Evolutionary conservation across 805 yeast genomes (phyloP).

Genomic region (Blastobotrys muscicola): DNA sequence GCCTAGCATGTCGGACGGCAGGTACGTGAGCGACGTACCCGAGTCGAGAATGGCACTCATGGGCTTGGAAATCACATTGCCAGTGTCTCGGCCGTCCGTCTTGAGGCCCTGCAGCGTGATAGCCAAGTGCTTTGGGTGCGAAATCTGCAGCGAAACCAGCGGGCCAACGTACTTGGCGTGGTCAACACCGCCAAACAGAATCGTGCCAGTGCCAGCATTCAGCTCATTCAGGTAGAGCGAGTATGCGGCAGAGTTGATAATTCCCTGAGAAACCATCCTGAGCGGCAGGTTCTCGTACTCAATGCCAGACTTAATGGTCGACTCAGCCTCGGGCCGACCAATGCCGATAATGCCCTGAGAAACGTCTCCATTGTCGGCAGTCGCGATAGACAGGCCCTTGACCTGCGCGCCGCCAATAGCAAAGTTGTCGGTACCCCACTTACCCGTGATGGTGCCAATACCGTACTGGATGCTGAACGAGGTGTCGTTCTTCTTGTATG

Average conservation of each 20-base stretch:
- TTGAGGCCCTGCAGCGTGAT: slow-evolving; percentile 21
- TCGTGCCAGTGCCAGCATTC: slow-evolving; percentile 36
- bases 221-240: slow-evolving; percentile 50
- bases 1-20: slow-evolving; percentile 31
- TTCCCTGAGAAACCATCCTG: slow-evolving; percentile 48
- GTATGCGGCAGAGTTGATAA: slow-evolving; percentile 49
- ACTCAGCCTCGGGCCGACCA: slow-evolving; percentile 48
- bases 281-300: slow-evolving; percentile 58
- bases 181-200: slow-evolving; percentile 51
- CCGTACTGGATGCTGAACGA: slow-evolving; percentile 33
- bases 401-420: slow-evolving; percentile 44
- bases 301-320: slow-evolving; percentile 16
- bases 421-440: slow-evolving; percentile 59
- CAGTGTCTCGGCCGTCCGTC: slow-evolving; percentile 20
- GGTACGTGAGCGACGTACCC: slow-evolving; percentile 45
- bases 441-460: slow-evolving; percentile 43
- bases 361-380: slow-evolving; percentile 59
- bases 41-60: slow-evolving; percentile 40
- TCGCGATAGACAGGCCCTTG: slow-evolving; percentile 57
- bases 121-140: slow-evolving; percentile 29
- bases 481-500: slow-evolving; percentile 22
- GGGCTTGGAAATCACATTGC: slow-evolving; percentile 18
- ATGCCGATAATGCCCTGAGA: slow-evolving; percentile 44
- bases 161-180: slow-evolving; percentile 39
- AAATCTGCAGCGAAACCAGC: slow-evolving; percentile 29